Evolutionary conservation across 345 rosid species (phyloP).

Genomic region (Gossypium raimondii): DNA sequence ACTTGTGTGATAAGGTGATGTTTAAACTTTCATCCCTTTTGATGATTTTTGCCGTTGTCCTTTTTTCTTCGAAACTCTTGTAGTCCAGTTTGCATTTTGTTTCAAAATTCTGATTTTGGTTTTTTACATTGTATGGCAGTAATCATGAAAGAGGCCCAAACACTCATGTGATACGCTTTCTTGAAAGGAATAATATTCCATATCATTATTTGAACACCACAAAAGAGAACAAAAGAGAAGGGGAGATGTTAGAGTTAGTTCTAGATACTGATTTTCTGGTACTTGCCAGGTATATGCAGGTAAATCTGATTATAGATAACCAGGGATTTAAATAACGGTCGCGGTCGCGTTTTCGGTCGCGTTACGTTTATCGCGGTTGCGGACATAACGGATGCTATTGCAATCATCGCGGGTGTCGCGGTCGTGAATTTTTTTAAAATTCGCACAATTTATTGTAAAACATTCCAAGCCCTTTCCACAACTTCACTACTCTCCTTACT

Average conservation of each 20-base stretch:
- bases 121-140: conserved; percentile 38
- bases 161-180: conserved; percentile 79
- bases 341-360: no score
- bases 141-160: conserved; percentile 84
- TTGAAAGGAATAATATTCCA: conserved; percentile 83
- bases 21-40: not conserved
- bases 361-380: no score
- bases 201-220: conserved; percentile 63
- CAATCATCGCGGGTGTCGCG: no score
- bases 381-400: no score
- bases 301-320: conserved; percentile 32
- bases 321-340: no score
- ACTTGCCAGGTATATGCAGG: conserved; percentile 99
- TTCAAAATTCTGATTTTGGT: not conserved
- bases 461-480: no score
- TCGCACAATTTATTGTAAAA: no score
- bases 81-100: conserved; percentile 3
- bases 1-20: conserved; percentile 82
- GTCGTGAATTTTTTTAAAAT: no score
- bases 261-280: conserved; percentile 82
- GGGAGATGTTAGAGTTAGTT: conserved; percentile 72
- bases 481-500: no score
- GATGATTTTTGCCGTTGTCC: not conserved
- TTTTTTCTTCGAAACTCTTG: not conserved
- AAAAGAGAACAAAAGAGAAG: conserved; percentile 59